These are phyloP conservation scores for Poronia punctata DNA, from an alignment of 495 filamentous ascomycete species.

Conservation along the genomic window DNA sequence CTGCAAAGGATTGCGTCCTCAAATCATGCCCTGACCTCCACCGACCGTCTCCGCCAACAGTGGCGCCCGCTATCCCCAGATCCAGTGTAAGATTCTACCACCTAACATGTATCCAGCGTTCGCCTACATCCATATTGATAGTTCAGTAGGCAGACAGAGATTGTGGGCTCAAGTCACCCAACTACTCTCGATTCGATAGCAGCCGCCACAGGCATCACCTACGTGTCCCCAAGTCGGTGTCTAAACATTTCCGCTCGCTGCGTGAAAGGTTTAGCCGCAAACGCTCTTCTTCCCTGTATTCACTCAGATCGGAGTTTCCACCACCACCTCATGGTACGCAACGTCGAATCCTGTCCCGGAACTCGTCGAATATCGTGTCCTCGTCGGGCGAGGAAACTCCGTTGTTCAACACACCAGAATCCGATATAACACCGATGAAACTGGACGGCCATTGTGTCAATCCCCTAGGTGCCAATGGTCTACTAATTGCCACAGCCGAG, in stretches of 20 bases:
- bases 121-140: constrained; percentile 4
- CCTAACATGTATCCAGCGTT: background rate
- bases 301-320: constrained; percentile 18
- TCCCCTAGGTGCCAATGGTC: constrained; percentile 18
- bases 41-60: constrained; percentile 6
- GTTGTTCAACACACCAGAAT: constrained; percentile 24
- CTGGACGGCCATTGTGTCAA: constrained; percentile 7
- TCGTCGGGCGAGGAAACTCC: constrained; percentile 22
- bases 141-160: constrained; percentile 4
- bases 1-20: constrained; percentile 2
- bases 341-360: constrained; percentile 21
- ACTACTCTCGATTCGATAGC: constrained; percentile 11
- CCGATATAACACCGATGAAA: constrained; percentile 5
- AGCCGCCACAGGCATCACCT: constrained; percentile 12
- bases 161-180: constrained; percentile 2
- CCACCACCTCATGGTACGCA: constrained; percentile 15
- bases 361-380: constrained; percentile 19
- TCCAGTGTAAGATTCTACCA: background rate
- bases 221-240: constrained; percentile 20
- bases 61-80: background rate
- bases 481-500: constrained; percentile 22
- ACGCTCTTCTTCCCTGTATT: constrained; percentile 19
- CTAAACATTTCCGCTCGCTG: constrained; percentile 26
- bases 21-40: constrained; percentile 24
- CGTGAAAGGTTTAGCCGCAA: constrained; percentile 11